phyloP scores from a whole-genome alignment of 208 protist genomes.

The Trypanosoma boissoni region DNA sequence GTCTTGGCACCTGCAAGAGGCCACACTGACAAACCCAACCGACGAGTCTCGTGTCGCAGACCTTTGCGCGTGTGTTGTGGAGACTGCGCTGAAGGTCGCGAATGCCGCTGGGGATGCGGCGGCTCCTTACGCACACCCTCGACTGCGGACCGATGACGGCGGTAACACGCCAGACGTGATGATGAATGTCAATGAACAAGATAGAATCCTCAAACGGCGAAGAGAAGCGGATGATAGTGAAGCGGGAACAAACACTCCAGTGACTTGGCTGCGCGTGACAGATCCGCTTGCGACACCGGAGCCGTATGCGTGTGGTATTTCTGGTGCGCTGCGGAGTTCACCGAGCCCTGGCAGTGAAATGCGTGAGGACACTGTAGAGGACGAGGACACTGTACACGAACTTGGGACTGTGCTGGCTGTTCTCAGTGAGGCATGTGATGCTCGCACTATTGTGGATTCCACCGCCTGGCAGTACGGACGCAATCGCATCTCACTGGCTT shows the following conservation, averaged over 20 bases:
- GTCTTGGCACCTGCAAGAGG: background rate
- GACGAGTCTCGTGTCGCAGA: background rate
- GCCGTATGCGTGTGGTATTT: background rate
- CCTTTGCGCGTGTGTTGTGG: background rate
- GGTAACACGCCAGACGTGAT: no score
- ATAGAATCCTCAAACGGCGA: no score
- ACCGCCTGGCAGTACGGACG: conserved; percentile 62
- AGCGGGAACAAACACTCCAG: no score
- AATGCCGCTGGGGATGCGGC: no score
- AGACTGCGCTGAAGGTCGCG: background rate
- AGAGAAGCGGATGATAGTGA: no score
- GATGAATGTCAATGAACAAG: no score
- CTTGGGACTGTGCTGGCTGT: conserved; percentile 48
- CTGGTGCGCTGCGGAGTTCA: background rate
- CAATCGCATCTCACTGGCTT: conserved; percentile 57
- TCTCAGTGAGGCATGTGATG: conserved; percentile 35
- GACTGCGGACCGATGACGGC: no score
- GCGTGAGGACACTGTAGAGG: background rate
- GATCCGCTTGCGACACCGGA: background rate
- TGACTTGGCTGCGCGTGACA: background rate
- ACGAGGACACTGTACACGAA: conserved; percentile 28
- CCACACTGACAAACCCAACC: background rate
- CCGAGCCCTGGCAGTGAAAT: background rate
- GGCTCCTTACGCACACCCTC: no score
- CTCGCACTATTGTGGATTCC: conserved; percentile 37